A percentile compares a stretch with the other conserved stretches of the same genome.
phyloP scores from a whole-genome alignment of 345 rosid species.

The Melaleuca alternifolia region DNA sequence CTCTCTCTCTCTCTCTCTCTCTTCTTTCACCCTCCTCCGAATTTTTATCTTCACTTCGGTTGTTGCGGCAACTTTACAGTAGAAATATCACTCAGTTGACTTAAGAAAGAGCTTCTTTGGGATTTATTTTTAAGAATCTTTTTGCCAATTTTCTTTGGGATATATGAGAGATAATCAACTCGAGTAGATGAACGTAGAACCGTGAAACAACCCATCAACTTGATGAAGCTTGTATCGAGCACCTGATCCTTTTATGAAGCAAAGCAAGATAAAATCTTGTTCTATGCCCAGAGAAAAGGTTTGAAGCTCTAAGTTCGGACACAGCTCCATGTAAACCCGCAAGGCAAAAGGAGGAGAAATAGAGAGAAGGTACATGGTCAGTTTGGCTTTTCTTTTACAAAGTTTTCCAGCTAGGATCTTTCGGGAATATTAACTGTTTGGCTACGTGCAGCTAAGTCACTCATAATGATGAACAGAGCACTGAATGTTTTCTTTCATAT shows the following conservation, averaged over 20 bases:
- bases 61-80: neutral
- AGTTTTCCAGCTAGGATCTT: neutral
- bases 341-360: neutral
- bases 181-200: neutral
- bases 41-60: neutral
- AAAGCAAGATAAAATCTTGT: neutral
- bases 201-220: neutral
- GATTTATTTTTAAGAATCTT: neutral
- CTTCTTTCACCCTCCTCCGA: neutral
- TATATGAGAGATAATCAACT: neutral
- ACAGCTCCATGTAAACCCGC: neutral
- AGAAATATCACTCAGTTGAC: neutral
- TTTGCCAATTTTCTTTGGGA: neutral
- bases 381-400: neutral
- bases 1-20: neutral
- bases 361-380: neutral
- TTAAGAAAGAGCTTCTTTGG: neutral
- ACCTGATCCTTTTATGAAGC: neutral
- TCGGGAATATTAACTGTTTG: neutral
- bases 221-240: neutral
- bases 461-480: conserved; percentile 2
- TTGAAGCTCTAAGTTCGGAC: neutral
- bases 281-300: neutral
- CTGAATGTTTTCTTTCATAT: neutral
- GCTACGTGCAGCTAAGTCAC: neutral